phyloP scores from a whole-genome alignment of 2,329 filamentous ascomycete genomes.

The Coleophoma crateriformis region DNA sequence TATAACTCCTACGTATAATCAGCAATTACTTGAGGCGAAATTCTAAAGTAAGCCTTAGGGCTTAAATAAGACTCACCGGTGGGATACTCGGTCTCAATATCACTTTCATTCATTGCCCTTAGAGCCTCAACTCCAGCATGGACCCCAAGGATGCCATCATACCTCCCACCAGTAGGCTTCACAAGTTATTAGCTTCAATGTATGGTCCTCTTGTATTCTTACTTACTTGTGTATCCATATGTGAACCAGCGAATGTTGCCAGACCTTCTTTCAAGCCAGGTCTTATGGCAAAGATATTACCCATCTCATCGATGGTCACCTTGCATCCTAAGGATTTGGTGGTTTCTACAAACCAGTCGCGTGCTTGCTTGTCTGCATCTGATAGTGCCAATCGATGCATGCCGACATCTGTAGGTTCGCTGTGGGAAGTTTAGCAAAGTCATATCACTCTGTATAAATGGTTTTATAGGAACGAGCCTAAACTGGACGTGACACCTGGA shows the following conservation, averaged over 20 bases:
- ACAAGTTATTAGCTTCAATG: slow-evolving; percentile 19
- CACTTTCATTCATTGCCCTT: slow-evolving; percentile 59
- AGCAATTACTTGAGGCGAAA: slow-evolving; percentile 41
- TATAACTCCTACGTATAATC: slow-evolving; percentile 44
- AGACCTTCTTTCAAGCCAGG: slow-evolving; percentile 54
- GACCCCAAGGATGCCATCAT: slow-evolving; percentile 74
- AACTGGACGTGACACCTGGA: not conserved
- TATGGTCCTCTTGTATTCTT: slow-evolving; percentile 33
- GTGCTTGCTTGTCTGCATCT: slow-evolving; percentile 63
- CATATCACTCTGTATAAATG: not conserved
- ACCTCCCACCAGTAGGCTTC: slow-evolving; percentile 57
- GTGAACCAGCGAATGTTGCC: slow-evolving; percentile 65
- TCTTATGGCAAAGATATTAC: slow-evolving; percentile 73
- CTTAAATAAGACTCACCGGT: slow-evolving; percentile 26
- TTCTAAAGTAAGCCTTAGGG: slow-evolving; percentile 27
- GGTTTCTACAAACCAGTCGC: slow-evolving; percentile 70
- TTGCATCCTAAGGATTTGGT: slow-evolving; percentile 59
- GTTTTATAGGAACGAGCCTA: not conserved
- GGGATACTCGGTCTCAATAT: slow-evolving; percentile 58
- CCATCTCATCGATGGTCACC: slow-evolving; percentile 67
- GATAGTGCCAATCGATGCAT: slow-evolving; percentile 72
- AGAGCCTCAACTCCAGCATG: slow-evolving; percentile 70
- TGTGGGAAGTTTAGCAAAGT: slow-evolving; percentile 17
- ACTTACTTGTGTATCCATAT: slow-evolving; percentile 54
- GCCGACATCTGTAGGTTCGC: slow-evolving; percentile 58